These are phyloP conservation scores for Choricystis sp. DNA, from an alignment of 139 green algal species.

Conservation along the genomic window DNA sequence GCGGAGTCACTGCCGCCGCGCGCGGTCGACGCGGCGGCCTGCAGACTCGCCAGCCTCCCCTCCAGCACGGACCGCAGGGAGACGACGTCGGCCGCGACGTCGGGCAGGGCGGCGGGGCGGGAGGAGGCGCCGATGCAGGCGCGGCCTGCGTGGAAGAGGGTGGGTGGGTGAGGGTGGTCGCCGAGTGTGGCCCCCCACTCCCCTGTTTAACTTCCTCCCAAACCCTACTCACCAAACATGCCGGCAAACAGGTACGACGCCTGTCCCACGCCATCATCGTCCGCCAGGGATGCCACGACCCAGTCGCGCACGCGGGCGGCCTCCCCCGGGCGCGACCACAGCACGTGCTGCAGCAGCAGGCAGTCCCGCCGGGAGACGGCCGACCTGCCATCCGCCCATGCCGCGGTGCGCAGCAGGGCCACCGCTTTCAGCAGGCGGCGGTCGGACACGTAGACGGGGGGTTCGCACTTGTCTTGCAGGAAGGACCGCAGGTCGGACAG, in stretches of 20 bases:
- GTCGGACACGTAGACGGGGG: constrained; percentile 54
- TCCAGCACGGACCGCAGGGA: constrained; percentile 18
- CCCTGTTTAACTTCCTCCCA: too few relatives aligned
- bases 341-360: constrained; percentile 75
- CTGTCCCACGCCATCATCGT: constrained; percentile 56
- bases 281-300: constrained; percentile 48
- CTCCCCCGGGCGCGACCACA: constrained; percentile 69
- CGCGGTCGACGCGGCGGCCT: background rate
- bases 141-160: too few relatives aligned
- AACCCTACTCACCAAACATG: too few relatives aligned
- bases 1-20: constrained; percentile 40
- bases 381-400: constrained; percentile 54
- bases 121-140: constrained; percentile 24
- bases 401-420: constrained; percentile 44
- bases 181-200: background rate
- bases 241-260: constrained; percentile 26
- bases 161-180: too few relatives aligned
- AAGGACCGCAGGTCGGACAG: constrained; percentile 52
- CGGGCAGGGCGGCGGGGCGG: background rate
- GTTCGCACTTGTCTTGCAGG: constrained; percentile 65
- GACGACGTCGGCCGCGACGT: constrained; percentile 1
- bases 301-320: constrained; percentile 57
- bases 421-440: constrained; percentile 50
- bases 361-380: constrained; percentile 56
- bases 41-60: constrained; percentile 17